These are phyloP conservation scores for Escallonia rubra DNA, from an alignment of 129 eudicot genomes.

Conservation along the genomic window DNA sequence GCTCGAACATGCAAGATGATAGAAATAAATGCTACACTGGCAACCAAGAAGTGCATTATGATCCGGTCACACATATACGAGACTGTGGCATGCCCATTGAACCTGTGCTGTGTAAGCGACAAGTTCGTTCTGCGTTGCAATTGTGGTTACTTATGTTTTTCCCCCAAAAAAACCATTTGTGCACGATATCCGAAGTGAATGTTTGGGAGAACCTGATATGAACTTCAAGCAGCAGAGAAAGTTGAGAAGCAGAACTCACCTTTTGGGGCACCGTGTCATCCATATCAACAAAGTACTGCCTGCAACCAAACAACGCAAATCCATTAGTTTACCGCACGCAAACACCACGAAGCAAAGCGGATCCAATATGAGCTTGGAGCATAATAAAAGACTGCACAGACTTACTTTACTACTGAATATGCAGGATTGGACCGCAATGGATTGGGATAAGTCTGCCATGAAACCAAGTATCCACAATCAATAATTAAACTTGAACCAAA, in stretches of 20 bases:
- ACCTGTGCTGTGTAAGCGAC: too few species aligned
- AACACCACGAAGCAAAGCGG: background rate
- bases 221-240: background rate
- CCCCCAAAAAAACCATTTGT: too few species aligned
- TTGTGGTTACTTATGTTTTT: too few species aligned
- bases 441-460: conserved; percentile 75
- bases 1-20: too few species aligned
- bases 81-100: too few species aligned
- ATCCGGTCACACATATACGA: too few species aligned
- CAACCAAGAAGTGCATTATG: too few species aligned
- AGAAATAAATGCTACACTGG: too few species aligned
- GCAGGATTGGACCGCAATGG: conserved; percentile 89
- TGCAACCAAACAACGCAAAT: conserved; percentile 20
- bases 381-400: background rate
- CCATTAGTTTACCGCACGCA: too few species aligned
- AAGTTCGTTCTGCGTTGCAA: too few species aligned
- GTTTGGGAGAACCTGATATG: background rate
- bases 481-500: background rate
- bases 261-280: conserved; percentile 60
- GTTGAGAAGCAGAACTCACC: conserved; percentile 23
- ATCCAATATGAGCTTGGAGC: background rate
- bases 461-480: background rate
- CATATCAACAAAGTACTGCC: conserved; percentile 59
- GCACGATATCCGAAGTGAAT: background rate
- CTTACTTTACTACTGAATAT: conserved; percentile 93